A percentile compares a stretch with the other conserved stretches of the same genome.
Evolutionary conservation across 768 basidiomycete species (phyloP).

Genomic region (Leccinum obscurum): DNA sequence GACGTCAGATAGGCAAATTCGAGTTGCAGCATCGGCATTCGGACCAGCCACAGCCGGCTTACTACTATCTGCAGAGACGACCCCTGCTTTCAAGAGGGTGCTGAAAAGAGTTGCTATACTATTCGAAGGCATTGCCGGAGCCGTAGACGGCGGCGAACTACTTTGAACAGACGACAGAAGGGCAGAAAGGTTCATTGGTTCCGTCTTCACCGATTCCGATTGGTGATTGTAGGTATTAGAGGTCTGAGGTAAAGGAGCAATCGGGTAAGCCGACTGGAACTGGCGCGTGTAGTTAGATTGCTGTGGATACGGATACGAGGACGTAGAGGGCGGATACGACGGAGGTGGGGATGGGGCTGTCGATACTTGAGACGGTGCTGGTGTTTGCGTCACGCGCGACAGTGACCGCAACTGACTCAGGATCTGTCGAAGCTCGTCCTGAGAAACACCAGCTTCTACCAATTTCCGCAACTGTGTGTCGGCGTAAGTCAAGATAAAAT

Average conservation of each 20-base stretch:
- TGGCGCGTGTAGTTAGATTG: conserved; percentile 30
- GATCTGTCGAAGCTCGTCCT: conserved; percentile 77
- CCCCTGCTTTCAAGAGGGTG: conserved; percentile 76
- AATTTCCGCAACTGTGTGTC: conserved; percentile 59
- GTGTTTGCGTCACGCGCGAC: conserved; percentile 42
- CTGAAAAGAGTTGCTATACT: conserved; percentile 62
- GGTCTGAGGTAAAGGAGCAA: conserved; percentile 34
- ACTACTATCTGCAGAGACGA: conserved; percentile 55
- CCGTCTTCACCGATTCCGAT: conserved; percentile 28
- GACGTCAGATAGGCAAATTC: no score
- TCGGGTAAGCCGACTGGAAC: conserved; percentile 32
- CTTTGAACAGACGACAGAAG: conserved; percentile 30
- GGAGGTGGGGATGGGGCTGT: conserved; percentile 32
- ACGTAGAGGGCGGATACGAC: conserved; percentile 23
- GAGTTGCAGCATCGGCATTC: conserved; percentile 8
- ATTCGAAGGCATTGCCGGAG: conserved; percentile 25
- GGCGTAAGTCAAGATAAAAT: conserved; percentile 7
- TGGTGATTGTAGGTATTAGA: conserved; percentile 30
- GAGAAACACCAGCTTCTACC: conserved; percentile 78
- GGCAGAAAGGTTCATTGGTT: conserved; percentile 32
- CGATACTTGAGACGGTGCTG: conserved; percentile 33
- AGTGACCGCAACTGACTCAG: conserved; percentile 66
- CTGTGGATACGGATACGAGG: conserved; percentile 33
- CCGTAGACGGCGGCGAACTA: conserved; percentile 23
- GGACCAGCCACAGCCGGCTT: conserved; percentile 53